Evolutionary conservation across 73 alveolate species (phyloP).

Genomic region (Symbiodinium natans): DNA sequence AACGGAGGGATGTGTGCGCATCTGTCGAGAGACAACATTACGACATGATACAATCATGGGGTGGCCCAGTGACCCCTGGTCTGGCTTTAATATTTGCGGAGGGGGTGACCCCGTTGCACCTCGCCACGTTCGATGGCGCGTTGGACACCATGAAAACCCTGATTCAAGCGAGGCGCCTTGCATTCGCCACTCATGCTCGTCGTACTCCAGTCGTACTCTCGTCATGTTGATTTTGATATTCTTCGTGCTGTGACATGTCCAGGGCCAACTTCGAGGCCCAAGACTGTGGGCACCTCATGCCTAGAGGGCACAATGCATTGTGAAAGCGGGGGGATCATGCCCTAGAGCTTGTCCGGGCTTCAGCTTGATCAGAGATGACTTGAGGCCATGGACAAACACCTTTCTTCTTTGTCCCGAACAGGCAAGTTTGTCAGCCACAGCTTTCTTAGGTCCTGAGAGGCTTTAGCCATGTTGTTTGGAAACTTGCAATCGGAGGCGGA

Average conservation of each 20-base stretch:
- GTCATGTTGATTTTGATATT: neutral
- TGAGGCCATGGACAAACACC: conserved; percentile 83
- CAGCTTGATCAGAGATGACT: neutral
- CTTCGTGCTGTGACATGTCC: neutral
- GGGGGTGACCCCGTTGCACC: conserved; percentile 85
- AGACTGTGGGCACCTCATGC: neutral
- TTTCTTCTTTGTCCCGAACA: conserved; percentile 54
- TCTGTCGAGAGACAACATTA: too few species aligned
- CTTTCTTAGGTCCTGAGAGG: neutral
- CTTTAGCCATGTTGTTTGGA: neutral
- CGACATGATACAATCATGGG: too few species aligned
- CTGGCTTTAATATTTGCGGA: too few species aligned
- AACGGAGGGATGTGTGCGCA: too few species aligned
- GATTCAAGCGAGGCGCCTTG: conserved; percentile 20
- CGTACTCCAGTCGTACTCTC: neutral
- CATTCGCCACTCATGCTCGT: too few species aligned
- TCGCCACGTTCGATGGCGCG: conserved; percentile 75
- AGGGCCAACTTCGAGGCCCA: conserved; percentile 35
- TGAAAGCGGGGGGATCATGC: neutral
- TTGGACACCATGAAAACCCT: conserved; percentile 55
- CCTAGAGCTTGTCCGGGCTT: neutral
- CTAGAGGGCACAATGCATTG: neutral
- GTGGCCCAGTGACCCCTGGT: too few species aligned
- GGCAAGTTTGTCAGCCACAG: neutral
- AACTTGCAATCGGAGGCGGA: conserved; percentile 1